Conservation (phyloP, 805 yeast species). For the Kodamaea nitidulidarum region DNA sequence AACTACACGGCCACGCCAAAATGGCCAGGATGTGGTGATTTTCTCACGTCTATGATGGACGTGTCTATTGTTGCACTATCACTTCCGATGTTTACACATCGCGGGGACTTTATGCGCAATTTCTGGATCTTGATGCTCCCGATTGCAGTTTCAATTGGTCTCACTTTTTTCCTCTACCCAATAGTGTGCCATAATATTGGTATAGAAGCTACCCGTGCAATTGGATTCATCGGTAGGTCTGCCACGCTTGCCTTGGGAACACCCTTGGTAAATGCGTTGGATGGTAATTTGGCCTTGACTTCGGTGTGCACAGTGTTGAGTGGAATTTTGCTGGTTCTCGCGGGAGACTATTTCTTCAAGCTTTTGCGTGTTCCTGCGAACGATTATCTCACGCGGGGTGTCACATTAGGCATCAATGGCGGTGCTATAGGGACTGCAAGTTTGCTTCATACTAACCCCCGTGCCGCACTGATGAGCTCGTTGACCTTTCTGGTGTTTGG, state of each 20-base stretch:
- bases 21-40: constrained; percentile 82
- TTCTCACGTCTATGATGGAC: constrained; percentile 67
- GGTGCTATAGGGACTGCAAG: constrained; percentile 84
- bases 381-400: constrained; percentile 73
- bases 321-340: constrained; percentile 70
- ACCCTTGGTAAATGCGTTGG: constrained; percentile 63
- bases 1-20: constrained; percentile 31
- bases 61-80: constrained; percentile 72
- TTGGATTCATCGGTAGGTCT: constrained; percentile 76
- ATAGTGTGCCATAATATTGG: constrained; percentile 63
- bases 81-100: constrained; percentile 71
- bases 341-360: constrained; percentile 52
- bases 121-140: constrained; percentile 60
- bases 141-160: constrained; percentile 48
- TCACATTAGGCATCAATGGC: constrained; percentile 71
- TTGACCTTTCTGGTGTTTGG: constrained; percentile 71
- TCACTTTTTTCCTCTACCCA: constrained; percentile 67
- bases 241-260: constrained; percentile 78
- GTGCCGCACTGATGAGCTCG: constrained; percentile 78
- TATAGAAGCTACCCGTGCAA: constrained; percentile 53
- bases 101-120: constrained; percentile 58
- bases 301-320: constrained; percentile 75
- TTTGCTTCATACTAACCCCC: constrained; percentile 61
- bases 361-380: constrained; percentile 51
- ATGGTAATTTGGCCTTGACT: constrained; percentile 68